Conservation (phyloP, 1,139 yeast species). For the Candida frijolesensis region DNA sequence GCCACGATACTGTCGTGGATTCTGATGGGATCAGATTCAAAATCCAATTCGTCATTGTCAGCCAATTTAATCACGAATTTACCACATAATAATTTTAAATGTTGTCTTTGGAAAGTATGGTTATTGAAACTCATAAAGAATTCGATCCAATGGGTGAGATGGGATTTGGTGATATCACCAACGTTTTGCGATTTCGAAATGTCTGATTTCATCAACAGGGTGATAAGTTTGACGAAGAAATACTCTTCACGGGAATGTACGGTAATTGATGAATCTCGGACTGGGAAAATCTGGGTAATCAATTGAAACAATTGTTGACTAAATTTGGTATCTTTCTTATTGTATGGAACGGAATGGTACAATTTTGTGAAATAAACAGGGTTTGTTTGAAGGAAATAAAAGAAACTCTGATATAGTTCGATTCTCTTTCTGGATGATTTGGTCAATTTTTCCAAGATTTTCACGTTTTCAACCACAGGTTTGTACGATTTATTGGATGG, state of each 20-base stretch:
- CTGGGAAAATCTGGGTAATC: slow-evolving; percentile 53
- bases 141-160: slow-evolving; percentile 47
- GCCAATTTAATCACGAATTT: slow-evolving; percentile 50
- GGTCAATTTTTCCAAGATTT: slow-evolving; percentile 34
- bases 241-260: slow-evolving; percentile 70
- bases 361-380: slow-evolving; percentile 71
- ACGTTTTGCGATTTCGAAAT: slow-evolving; percentile 29
- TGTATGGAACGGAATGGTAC: slow-evolving; percentile 27
- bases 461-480: slow-evolving; percentile 17
- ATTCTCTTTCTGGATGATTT: slow-evolving; percentile 44
- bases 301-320: slow-evolving; percentile 44
- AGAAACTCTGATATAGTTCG: slow-evolving; percentile 73
- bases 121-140: slow-evolving; percentile 59
- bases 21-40: slow-evolving; percentile 82
- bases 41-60: slow-evolving; percentile 58
- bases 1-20: slow-evolving; percentile 53
- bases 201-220: slow-evolving; percentile 52
- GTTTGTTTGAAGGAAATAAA: slow-evolving; percentile 83
- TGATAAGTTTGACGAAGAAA: slow-evolving; percentile 63
- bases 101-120: slow-evolving; percentile 59
- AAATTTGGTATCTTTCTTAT: slow-evolving; percentile 22
- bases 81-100: slow-evolving; percentile 55
- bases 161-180: slow-evolving; percentile 39
- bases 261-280: slow-evolving; percentile 30
- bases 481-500: slow-evolving; percentile 41